Evolutionary conservation across 441 rosid species (phyloP).

Genomic region (Erodium chrysanthum): DNA sequence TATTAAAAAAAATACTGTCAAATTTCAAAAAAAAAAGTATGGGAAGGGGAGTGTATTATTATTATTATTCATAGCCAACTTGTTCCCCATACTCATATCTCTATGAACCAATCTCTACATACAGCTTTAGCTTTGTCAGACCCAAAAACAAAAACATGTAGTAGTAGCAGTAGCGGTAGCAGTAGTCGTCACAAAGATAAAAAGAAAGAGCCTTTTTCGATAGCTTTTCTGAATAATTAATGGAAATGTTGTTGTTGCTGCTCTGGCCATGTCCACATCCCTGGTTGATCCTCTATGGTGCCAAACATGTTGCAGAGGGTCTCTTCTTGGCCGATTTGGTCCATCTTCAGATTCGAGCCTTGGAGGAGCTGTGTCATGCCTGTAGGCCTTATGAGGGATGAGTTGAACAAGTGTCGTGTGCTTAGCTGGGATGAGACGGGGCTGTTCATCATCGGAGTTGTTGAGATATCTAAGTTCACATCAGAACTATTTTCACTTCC

Average conservation of each 20-base stretch:
- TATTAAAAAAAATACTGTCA: constrained; percentile 4
- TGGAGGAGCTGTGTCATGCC: constrained; percentile 44
- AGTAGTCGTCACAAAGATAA: not conserved
- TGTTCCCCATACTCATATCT: constrained; percentile 13
- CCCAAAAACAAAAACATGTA: too few relatives aligned
- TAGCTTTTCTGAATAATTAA: constrained; percentile 10
- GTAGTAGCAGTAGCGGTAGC: too few relatives aligned
- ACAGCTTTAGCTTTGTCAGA: too few relatives aligned
- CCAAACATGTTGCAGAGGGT: constrained; percentile 65
- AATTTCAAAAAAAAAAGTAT: constrained; percentile 18
- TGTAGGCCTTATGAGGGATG: constrained; percentile 37
- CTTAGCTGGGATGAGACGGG: constrained; percentile 34
- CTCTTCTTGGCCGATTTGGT: constrained; percentile 18
- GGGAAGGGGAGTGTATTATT: constrained; percentile 28
- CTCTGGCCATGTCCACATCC: constrained; percentile 74
- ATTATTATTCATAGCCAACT: constrained; percentile 20
- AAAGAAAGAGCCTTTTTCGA: not conserved
- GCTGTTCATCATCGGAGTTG: constrained; percentile 27
- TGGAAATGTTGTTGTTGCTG: constrained; percentile 25
- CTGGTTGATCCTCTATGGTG: constrained; percentile 62
- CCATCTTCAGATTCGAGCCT: not conserved
- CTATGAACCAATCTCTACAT: too few relatives aligned
- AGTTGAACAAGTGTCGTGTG: constrained; percentile 39
- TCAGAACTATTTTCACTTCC: constrained; percentile 65
- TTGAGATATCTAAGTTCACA: constrained; percentile 30